These are phyloP conservation scores for Alternaria triticina DNA, from an alignment of 2,329 filamentous ascomycete species.

Conservation along the genomic window DNA sequence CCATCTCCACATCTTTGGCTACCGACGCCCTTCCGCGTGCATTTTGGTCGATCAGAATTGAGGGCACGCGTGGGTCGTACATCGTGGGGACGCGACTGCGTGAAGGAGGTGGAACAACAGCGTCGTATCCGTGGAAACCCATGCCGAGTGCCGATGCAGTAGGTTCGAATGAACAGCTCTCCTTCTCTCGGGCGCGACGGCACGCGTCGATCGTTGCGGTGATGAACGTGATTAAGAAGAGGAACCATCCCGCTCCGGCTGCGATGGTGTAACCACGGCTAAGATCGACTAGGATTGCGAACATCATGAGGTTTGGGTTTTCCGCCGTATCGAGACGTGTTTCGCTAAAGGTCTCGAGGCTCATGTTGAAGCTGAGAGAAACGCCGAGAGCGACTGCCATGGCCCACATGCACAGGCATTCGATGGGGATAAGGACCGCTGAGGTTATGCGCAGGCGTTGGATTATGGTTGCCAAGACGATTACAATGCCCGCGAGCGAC, in stretches of 20 bases:
- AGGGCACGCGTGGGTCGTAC: constrained; percentile 29
- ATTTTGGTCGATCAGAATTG: constrained; percentile 16
- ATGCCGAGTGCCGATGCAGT: constrained; percentile 39
- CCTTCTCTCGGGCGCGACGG: constrained; percentile 17
- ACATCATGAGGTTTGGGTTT: constrained; percentile 24
- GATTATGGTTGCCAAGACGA: constrained; percentile 24
- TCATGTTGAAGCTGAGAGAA: constrained; percentile 27
- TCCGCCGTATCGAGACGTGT: constrained; percentile 16
- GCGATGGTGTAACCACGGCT: constrained; percentile 27
- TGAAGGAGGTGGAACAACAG: constrained; percentile 16
- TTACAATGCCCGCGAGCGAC: constrained; percentile 21
- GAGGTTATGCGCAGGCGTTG: constrained; percentile 25
- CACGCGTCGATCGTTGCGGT: constrained; percentile 22
- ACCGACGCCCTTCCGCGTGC: constrained; percentile 22
- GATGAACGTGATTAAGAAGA: constrained; percentile 24
- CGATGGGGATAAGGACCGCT: constrained; percentile 26
- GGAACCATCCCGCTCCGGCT: constrained; percentile 22
- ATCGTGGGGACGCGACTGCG: constrained; percentile 30
- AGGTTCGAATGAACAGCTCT: constrained; percentile 39
- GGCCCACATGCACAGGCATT: constrained; percentile 29
- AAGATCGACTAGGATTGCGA: constrained; percentile 28
- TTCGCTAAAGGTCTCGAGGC: constrained; percentile 15
- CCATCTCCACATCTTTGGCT: constrained; percentile 13
- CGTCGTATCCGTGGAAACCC: constrained; percentile 27
- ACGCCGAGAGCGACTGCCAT: constrained; percentile 31